Base-by-base conservation (phyloP, 2,329 filamentous ascomycete genomes). In the Myriosclerotinia curreyana region DNA sequence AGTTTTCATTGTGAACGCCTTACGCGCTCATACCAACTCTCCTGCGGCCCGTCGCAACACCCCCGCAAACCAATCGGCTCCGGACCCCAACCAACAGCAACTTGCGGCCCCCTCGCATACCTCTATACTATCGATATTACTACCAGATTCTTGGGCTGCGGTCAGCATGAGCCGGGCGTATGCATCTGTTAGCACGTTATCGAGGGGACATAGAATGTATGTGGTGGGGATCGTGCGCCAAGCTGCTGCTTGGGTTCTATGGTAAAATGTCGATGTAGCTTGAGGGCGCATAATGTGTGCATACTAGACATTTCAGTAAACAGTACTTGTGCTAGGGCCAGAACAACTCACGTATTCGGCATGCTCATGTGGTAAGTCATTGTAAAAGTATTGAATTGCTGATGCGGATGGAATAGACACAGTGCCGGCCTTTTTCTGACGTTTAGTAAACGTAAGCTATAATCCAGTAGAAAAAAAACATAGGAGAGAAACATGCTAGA, bases 241-340 rank as follows among this genome's bases (percentile, higher is more conserved):
- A n/a, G 70, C 69, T 20, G 72, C 70, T 59, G 69, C 70, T 22
- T 69, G 69, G 8, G 68, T 72, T 44, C 48, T 62, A 25, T 63
- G 60, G 40, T 63, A 63, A 20, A 63, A 31, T 14, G 25, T 52
- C 7, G 60, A 63, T 34, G 52, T 63, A 28, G 60, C 53, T 58
- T 63, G 60, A 12, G 60, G 64, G 66, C 69, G 67, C 69, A 72
- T 60, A 69, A 69, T 38, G 67, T 75, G 3, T 75, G 75, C 11
- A 79, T 69, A 51, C 75, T 76, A 0, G 70, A 71, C 5, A 69
- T 72, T 2, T 58, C 25, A 58, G 42, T 58, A 25, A 48, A 22
- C 1, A 34, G 8, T 48, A 22, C 28, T 58, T 36, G 14, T 25
- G 42, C 2, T 36, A 17, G 34, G 12, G 55, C 8, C 17, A 34